phyloP scores from a whole-genome alignment of 2,329 filamentous ascomycete species.

The Paecilomyces variotii region DNA sequence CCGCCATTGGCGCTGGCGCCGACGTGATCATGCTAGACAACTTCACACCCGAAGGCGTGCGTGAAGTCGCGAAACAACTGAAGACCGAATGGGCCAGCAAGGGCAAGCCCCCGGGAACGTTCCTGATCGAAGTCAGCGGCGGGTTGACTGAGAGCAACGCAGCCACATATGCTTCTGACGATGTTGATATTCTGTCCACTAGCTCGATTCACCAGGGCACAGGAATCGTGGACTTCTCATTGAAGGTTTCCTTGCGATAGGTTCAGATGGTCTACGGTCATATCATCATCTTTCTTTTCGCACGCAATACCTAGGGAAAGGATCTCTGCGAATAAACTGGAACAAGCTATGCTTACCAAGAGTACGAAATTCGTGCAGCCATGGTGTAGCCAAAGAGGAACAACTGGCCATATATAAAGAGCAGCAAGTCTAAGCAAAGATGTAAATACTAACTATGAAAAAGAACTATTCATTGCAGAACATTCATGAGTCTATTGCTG shows the following conservation, averaged over 20 bases:
- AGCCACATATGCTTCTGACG: constrained; percentile 59
- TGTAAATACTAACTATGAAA: too few species aligned
- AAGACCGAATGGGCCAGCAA: constrained; percentile 71
- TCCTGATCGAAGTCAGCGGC: constrained; percentile 86
- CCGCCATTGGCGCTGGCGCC: constrained; percentile 82
- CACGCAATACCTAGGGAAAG: too few species aligned
- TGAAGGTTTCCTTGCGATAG: constrained; percentile 61
- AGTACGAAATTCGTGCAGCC: too few species aligned
- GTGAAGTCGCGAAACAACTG: constrained; percentile 62
- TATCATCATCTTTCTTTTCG: too few species aligned
- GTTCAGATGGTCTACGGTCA: background rate
- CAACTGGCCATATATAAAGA: too few species aligned
- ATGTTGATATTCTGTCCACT: constrained; percentile 93
- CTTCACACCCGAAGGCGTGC: constrained; percentile 73
- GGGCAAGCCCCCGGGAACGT: constrained; percentile 54
- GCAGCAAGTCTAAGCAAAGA: too few species aligned
- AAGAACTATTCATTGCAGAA: too few species aligned
- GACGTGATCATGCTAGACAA: constrained; percentile 98
- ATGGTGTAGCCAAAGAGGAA: too few species aligned
- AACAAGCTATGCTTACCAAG: too few species aligned
- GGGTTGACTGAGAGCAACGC: constrained; percentile 83
- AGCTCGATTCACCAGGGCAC: constrained; percentile 96
- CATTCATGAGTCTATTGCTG: too few species aligned
- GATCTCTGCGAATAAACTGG: too few species aligned
- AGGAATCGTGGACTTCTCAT: constrained; percentile 85